Evolutionary conservation across 495 filamentous ascomycete genomes (phyloP), one percentile per base, ranked within the genome.

Genomic region (Talaromyces adpressus): DNA sequence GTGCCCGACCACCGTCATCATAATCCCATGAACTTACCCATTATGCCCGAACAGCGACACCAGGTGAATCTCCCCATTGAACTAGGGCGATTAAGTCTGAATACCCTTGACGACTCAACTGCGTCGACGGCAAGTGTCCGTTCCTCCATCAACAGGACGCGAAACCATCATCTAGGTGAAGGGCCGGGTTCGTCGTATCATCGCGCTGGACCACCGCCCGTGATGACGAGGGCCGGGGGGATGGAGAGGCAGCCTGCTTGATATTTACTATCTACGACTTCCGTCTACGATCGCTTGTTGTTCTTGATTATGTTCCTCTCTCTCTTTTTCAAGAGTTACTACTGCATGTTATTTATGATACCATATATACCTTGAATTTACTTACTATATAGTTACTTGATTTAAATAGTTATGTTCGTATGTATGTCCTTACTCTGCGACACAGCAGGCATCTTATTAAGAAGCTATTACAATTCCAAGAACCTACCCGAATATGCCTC

Each of bases 221-320:
- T 75, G 12, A 57, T 79, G 61, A 72, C 73, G 2, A 74, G 72
- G 1, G 71, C 78, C 2, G 63, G 77, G 7, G 75, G 73, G 65
- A 61, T 79, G 41, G 77, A 78, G 61, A 72, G 76, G 62, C 77
- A 76, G 45, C 68, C 77, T 64, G 78, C 78, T 7, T 64, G 36
- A 51, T 58, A 47, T 30, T 57, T 7, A 27, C 41, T 32, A 29
- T 32, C 30, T 49, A 11, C 3, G 7, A 39, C 39, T 39, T 66
- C 6, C 34, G 52, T 30, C 29, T 47, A 32, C 30, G 6, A 27
- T 30, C 6, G 29, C 29, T 36, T 36, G 32, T 36, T 36, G 32
- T 36, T 12, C 9, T 36, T 36, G 2, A 11, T 36, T 36, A 11
- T 62, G 0, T 25, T 39, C 23, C 0, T 54, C 9, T 27, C 51